Evolutionary conservation across 345 rosid species (phyloP).

Genomic region (Camelina neglecta): DNA sequence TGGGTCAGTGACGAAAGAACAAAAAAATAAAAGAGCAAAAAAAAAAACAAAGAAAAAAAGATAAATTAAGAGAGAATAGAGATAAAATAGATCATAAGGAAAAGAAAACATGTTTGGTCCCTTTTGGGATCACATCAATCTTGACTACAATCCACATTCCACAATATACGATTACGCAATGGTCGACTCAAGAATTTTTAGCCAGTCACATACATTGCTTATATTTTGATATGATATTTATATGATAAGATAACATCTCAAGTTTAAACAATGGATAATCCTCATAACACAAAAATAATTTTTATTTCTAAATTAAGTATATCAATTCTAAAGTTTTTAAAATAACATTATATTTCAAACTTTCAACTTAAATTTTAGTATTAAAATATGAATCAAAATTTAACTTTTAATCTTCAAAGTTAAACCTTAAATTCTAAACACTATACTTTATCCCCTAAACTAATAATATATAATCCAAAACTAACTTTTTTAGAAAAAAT

Average conservation of each 20-base stretch:
- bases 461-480: background rate
- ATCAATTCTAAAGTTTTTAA: too few relatives aligned
- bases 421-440: too few relatives aligned
- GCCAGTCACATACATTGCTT: conserved; percentile 21
- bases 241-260: conserved; percentile 2
- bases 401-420: too few relatives aligned
- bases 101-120: conserved; percentile 23
- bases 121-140: conserved; percentile 38
- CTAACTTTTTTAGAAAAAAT: too few relatives aligned
- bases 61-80: conserved; percentile 2
- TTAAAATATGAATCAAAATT: too few relatives aligned
- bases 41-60: background rate
- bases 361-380: too few relatives aligned
- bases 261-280: too few relatives aligned
- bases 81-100: conserved; percentile 22
- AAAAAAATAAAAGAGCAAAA: conserved; percentile 1
- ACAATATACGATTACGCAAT: background rate
- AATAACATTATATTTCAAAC: too few relatives aligned
- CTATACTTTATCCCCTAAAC: too few relatives aligned
- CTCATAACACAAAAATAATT: too few relatives aligned
- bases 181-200: conserved; percentile 8
- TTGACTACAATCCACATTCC: conserved; percentile 23
- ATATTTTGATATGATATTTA: background rate
- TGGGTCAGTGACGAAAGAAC: conserved; percentile 30
- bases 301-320: too few relatives aligned